Conservation (phyloP, 139 green algal species). For the Bryopsis sp. region DNA sequence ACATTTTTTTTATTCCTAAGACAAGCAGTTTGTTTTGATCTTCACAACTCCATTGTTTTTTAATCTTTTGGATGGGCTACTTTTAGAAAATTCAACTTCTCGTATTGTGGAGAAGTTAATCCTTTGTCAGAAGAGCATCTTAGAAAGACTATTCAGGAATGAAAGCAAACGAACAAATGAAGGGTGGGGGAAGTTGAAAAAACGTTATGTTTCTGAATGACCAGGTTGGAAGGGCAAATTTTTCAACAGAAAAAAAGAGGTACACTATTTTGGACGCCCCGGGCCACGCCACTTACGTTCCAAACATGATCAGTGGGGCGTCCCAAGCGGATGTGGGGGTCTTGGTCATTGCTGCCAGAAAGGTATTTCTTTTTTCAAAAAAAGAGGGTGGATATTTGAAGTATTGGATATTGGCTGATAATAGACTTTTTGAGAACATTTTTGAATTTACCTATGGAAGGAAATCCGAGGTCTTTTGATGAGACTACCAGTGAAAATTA, state of each 20-base stretch:
- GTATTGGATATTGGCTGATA: too few relatives aligned
- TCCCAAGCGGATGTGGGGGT: slow-evolving; percentile 75
- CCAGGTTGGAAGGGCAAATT: slow-evolving; percentile 70
- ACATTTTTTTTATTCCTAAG: too few relatives aligned
- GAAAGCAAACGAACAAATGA: neutral
- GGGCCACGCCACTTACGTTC: slow-evolving; percentile 97
- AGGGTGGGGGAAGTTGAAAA: neutral
- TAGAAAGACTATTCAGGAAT: neutral
- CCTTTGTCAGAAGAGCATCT: too few relatives aligned
- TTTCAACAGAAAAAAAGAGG: slow-evolving; percentile 75
- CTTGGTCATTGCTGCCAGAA: slow-evolving; percentile 81
- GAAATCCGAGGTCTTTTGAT: neutral
- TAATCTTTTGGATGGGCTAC: too few relatives aligned
- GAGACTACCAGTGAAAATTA: too few relatives aligned
- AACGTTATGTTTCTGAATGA: neutral
- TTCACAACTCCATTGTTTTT: too few relatives aligned
- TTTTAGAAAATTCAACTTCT: too few relatives aligned
- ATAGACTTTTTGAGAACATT: neutral
- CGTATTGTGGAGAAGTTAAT: too few relatives aligned
- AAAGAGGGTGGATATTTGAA: neutral
- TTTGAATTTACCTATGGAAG: neutral
- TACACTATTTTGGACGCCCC: slow-evolving; percentile 96
- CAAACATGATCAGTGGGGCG: slow-evolving; percentile 93
- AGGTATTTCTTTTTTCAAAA: slow-evolving; percentile 34
- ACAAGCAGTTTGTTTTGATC: too few relatives aligned